These are phyloP conservation scores for Diplodia corticola DNA, from an alignment of 2,329 filamentous ascomycete species.

Conservation along the genomic window DNA sequence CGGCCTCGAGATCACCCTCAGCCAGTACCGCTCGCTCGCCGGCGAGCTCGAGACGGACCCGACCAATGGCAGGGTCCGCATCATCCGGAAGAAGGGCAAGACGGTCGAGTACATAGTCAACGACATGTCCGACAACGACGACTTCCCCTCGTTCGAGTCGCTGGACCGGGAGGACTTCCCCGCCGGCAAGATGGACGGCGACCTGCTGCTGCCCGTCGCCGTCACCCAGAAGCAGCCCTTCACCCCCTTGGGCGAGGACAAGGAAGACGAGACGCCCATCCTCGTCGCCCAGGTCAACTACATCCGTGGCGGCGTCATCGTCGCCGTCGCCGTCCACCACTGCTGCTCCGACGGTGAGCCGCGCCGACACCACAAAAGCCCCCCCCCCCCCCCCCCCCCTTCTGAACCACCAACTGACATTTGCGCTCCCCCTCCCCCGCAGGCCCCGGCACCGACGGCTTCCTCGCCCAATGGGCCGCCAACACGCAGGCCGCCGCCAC, in stretches of 20 bases:
- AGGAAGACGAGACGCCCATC: constrained; percentile 17
- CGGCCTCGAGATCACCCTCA: constrained; percentile 28
- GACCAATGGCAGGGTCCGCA: constrained; percentile 26
- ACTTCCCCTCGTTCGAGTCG: constrained; percentile 26
- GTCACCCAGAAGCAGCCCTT: constrained; percentile 24
- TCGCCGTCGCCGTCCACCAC: constrained; percentile 33
- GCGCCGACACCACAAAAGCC: no score
- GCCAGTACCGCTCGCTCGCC: constrained; percentile 26
- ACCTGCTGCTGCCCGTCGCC: constrained; percentile 21
- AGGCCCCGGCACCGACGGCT: constrained; percentile 31
- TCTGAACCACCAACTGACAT: no score
- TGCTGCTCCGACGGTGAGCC: constrained; percentile 26
- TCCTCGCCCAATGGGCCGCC: constrained; percentile 32
- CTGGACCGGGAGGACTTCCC: constrained; percentile 28
- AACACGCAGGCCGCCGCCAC: constrained; percentile 27
- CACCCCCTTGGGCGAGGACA: constrained; percentile 23
- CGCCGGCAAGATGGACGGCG: constrained; percentile 21
- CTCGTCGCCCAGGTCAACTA: constrained; percentile 33
- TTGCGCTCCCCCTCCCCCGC: background rate
- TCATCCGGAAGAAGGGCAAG: constrained; percentile 25
- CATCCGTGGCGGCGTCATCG: constrained; percentile 32
- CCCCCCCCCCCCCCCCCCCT: no score
- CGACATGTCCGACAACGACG: constrained; percentile 24
- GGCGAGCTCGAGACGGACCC: constrained; percentile 26
- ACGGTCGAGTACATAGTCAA: constrained; percentile 25